Percentiles rank a stretch among this genome's conserved stretches.
Conservation (phyloP, 352 stramenopile genomes). For the Phytopythium kandeliae region DNA sequence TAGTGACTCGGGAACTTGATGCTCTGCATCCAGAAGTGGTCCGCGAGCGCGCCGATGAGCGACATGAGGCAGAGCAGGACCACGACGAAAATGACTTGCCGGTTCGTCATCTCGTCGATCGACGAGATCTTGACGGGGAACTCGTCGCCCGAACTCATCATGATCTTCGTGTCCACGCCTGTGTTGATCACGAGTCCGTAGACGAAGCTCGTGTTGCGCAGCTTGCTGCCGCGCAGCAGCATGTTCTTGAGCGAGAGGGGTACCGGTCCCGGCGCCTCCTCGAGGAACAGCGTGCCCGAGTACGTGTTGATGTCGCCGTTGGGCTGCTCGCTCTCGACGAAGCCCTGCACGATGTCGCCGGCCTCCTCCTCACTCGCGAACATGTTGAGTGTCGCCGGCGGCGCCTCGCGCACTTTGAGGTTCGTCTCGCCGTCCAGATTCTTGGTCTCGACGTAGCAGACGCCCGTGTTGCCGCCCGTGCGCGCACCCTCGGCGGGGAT, state of each 20-base stretch:
- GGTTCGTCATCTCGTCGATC: constrained; percentile 84
- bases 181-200: constrained; percentile 93
- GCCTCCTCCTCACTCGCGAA: constrained; percentile 66
- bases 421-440: constrained; percentile 87
- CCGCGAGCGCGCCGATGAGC: constrained; percentile 51
- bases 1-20: constrained; percentile 33
- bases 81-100: constrained; percentile 80
- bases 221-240: constrained; percentile 83
- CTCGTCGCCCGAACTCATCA: constrained; percentile 85
- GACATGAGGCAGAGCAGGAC: constrained; percentile 68
- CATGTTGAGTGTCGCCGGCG: constrained; percentile 45
- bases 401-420: constrained; percentile 75
- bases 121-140: constrained; percentile 80
- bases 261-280: constrained; percentile 48
- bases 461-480: constrained; percentile 54
- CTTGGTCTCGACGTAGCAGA: constrained; percentile 90
- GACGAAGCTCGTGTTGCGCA: constrained; percentile 87
- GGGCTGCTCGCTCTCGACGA: constrained; percentile 73
- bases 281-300: constrained; percentile 62
- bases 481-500: constrained; percentile 53
- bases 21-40: constrained; percentile 47
- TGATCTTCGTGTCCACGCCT: constrained; percentile 90
- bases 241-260: constrained; percentile 85
- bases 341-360: constrained; percentile 57
- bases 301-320: constrained; percentile 82